A percentile compares a stretch with the other conserved stretches of the same genome.
These are phyloP conservation scores for Exophiala sp. DNA, from an alignment of 2,329 filamentous ascomycete species.

Conservation along the genomic window DNA sequence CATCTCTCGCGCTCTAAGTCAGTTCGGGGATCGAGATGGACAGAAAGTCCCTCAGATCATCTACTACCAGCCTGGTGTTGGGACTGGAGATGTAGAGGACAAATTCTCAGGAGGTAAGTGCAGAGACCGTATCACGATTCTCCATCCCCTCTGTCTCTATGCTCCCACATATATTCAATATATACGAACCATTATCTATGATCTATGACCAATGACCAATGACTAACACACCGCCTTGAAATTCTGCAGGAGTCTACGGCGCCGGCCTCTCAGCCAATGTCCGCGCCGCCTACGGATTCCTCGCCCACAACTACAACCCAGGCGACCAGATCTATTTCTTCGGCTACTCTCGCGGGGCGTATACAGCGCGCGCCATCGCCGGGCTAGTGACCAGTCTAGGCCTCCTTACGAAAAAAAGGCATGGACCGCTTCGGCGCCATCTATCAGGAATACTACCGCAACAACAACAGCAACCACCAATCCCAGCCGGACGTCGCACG, in stretches of 20 bases:
- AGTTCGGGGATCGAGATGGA: conserved; percentile 19
- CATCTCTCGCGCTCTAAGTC: conserved; percentile 28
- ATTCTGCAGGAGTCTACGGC: conserved; percentile 1
- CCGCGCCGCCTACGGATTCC: conserved; percentile 24
- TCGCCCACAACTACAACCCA: conserved; percentile 32
- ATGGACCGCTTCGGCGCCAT: conserved; percentile 27
- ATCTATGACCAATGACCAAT: no score
- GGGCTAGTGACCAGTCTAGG: conserved; percentile 43
- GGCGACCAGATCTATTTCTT: conserved; percentile 48
- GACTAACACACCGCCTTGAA: not conserved
- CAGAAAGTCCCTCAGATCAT: conserved; percentile 32
- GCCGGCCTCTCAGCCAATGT: conserved; percentile 14
- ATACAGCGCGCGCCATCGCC: conserved; percentile 41
- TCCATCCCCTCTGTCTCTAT: not conserved
- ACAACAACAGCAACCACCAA: not conserved
- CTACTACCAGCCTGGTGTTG: conserved; percentile 38
- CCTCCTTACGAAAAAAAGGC: conserved; percentile 31
- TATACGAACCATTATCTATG: no score
- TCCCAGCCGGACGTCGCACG: not conserved
- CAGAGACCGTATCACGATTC: not conserved
- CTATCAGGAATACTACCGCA: conserved; percentile 17
- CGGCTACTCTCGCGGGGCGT: conserved; percentile 46
- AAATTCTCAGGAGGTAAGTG: not conserved
- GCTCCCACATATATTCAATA: not conserved
- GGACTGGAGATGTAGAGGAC: conserved; percentile 22